Percentiles rank a stretch among this genome's conserved stretches.
These are phyloP conservation scores for Fusarium devonianum DNA, from an alignment of 2,329 filamentous ascomycete species.

Conservation along the genomic window DNA sequence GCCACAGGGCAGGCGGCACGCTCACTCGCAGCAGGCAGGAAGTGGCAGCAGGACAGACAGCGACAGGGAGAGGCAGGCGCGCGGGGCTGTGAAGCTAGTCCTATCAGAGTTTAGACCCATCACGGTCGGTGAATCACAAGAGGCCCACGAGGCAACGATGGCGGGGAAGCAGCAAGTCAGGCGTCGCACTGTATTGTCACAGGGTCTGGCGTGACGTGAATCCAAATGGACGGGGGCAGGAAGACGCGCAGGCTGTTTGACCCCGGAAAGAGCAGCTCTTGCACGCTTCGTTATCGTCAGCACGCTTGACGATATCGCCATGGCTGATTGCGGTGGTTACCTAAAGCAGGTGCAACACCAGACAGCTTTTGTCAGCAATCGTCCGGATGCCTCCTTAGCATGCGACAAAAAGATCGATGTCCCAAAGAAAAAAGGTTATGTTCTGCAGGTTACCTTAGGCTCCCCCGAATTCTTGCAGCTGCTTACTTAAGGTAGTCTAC, in stretches of 20 bases:
- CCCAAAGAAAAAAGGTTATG: not conserved
- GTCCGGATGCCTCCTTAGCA: not conserved
- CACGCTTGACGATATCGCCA: conserved; percentile 2
- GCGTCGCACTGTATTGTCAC: conserved; percentile 38
- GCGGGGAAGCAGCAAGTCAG: conserved; percentile 38
- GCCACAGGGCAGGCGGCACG: conserved; percentile 28
- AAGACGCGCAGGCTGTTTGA: too few relatives aligned
- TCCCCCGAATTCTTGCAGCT: too few relatives aligned
- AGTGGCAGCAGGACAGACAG: conserved; percentile 37
- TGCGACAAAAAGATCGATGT: not conserved
- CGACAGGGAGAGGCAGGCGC: conserved; percentile 34
- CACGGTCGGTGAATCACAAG: conserved; percentile 40
- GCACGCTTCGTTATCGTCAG: not conserved
- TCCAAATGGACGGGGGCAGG: too few relatives aligned
- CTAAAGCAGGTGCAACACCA: too few relatives aligned
- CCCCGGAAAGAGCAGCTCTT: too few relatives aligned
- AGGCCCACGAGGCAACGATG: conserved; percentile 38
- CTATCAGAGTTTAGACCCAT: conserved; percentile 12
- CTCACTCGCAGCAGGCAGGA: conserved; percentile 24
- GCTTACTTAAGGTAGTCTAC: too few relatives aligned
- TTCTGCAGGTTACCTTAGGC: conserved; percentile 6
- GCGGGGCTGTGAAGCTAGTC: conserved; percentile 39
- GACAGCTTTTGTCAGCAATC: too few relatives aligned
- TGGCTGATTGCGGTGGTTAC: too few relatives aligned
- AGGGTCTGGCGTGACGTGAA: conserved; percentile 22